phyloP scores from a whole-genome alignment of 208 protist genomes.

The Acanthamoeba castellanii region DNA sequence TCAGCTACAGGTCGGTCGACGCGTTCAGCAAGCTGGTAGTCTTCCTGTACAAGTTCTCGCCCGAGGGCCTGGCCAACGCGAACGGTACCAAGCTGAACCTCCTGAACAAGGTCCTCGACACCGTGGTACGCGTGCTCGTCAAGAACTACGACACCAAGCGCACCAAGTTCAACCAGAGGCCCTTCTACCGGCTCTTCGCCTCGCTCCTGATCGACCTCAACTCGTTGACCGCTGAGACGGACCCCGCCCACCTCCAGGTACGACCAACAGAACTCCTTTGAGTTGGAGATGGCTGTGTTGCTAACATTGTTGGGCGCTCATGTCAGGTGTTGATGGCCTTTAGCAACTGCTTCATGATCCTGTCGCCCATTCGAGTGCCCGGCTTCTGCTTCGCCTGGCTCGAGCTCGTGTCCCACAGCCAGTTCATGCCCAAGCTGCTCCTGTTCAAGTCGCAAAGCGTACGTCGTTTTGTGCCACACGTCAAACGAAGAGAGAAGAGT shows the following conservation, averaged over 20 bases:
- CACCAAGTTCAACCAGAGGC: slow-evolving; percentile 97
- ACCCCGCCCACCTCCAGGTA: slow-evolving; percentile 82
- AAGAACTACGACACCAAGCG: slow-evolving; percentile 88
- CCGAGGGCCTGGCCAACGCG: slow-evolving; percentile 51
- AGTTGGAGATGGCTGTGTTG: not conserved
- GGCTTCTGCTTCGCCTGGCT: slow-evolving; percentile 99
- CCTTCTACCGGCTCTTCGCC: slow-evolving; percentile 97
- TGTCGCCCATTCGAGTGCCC: slow-evolving; percentile 94
- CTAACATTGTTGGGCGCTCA: not conserved
- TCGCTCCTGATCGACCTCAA: slow-evolving; percentile 94
- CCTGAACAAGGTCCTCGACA: slow-evolving; percentile 84
- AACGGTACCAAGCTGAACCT: slow-evolving; percentile 83
- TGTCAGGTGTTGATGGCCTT: slow-evolving; percentile 91
- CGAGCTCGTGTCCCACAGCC: slow-evolving; percentile 97
- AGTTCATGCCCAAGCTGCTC: slow-evolving; percentile 98
- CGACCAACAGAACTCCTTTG: too few species aligned
- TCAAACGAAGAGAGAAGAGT: not conserved
- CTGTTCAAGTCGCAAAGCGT: slow-evolving; percentile 80
- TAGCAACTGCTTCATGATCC: slow-evolving; percentile 92
- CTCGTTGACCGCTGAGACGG: slow-evolving; percentile 79
- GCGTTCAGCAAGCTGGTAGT: slow-evolving; percentile 95
- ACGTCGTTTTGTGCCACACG: not conserved
- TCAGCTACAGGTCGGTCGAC: slow-evolving; percentile 87
- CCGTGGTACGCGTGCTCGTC: slow-evolving; percentile 83
- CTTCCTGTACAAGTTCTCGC: slow-evolving; percentile 90